Base-by-base conservation (phyloP, 306 rosid genomes). In the Prunus dulcis region DNA sequence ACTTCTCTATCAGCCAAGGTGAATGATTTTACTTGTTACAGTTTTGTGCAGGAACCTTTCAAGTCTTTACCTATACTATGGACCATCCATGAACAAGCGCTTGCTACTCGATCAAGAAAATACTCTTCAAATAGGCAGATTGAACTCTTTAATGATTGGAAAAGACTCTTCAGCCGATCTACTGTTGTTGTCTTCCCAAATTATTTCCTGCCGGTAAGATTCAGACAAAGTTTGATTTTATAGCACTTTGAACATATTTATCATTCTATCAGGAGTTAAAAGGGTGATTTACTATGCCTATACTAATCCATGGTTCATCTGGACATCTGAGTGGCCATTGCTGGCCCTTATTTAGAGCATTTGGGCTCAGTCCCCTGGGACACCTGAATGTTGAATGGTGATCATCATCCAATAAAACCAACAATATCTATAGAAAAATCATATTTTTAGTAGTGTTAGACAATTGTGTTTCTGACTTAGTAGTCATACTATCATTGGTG, bases 31-130 rank as follows among this genome's bases (percentile, higher is more conserved):
- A 80, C 86, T 88, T 87, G 85, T 84, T 74, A 72, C 98, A 96
- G 99, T 78, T 91, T 92, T 87, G 69, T 89, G 87, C 98, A 87
- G 94, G 99, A 96, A 82, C 99, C 99, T 78, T 96, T 96, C 91
- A 92, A 88, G 86, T 87, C 97, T 71, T 45, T 96, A 78, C 96
- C 99, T 72, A 84, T 93, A 68, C 63, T 96, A 83, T 96, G 99
- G 99, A 84, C 88, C 41, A 69, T 96, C 86, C 97, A 88, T 65
- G 98, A 91, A 82, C 75, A 83, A 76, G 86, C 83, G 11, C 98
- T 96, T 78, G 96, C 93, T 78, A 76, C 82, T 77, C 99, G 89
- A 60, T 86, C 89, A 61, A 85, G 85, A 78, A 82, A 83, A 72
- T 96, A 96, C 80, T 38, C 82, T 27, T 81, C 73, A 63, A 69